Evolutionary conservation across 768 basidiomycete species (phyloP), one percentile per base, ranked within the genome.

Genomic region (Russula sp.): DNA sequence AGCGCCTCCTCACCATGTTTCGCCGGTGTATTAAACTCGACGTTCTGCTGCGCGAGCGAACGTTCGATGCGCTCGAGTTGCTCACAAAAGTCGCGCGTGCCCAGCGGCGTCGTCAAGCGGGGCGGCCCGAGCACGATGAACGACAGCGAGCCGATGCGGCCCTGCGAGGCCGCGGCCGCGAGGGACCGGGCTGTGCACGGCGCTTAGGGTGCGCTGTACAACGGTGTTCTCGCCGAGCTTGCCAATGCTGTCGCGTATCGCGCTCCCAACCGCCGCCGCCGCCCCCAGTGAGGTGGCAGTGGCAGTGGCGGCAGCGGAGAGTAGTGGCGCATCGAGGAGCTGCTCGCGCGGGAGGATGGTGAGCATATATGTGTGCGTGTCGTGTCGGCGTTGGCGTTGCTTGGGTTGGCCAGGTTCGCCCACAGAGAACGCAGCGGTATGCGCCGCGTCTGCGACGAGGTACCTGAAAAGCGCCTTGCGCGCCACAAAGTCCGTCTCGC

Each of bases 401-500:
- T n/a, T n/a, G n/a, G n/a, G n/a, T n/a, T n/a, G n/a, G n/a, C n/a
- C n/a, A n/a, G n/a, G n/a, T n/a, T n/a, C n/a, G n/a, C n/a, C 82
- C 0, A 82, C 73, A 47, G 90, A 76, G 69, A 85, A 89, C 7
- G 92, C 92, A 38, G 87, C 84, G 1, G 90, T 93, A 67, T 90
- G 86, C 16, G 92, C 88, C 66, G 97, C 86, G 67, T 91, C 85
- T 43, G 80, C 78, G 13, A 89, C 87, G 42, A 95, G 81, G 57
- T 79, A 78, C 16, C 83, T 79, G 69, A 98, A 98, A 13, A 93
- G 77, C 60, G 87, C 83, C 68, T 92, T 95, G 65, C 90, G 76
- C 25, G 86, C 91, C 34, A 98, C 95, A 71, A 97, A 98, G 75
- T 98, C 95, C 56, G 95, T 97, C 76, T 98, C 95, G 76, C 95